Base-by-base conservation (phyloP, 768 basidiomycete genomes). In the Dioszegia aurantiaca region DNA sequence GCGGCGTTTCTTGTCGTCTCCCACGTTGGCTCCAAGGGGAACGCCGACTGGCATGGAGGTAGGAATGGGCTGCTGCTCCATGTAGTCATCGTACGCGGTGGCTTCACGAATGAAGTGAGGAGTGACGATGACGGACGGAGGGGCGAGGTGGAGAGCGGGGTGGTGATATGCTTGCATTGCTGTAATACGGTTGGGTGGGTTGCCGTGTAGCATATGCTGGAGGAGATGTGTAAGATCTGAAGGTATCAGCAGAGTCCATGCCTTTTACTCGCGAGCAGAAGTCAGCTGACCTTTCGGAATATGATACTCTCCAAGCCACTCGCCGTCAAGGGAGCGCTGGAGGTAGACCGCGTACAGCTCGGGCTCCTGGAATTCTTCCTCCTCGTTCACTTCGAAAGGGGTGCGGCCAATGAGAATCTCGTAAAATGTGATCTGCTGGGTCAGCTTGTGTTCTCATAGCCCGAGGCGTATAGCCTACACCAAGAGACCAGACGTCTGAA, bases 331-430 rank as follows among this genome's bases (percentile, higher is more conserved):
- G 2, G 92, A 91, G 17, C 90, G 83, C 42, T 83, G 79, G 86
- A 89, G 94, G 74, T 99, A 99, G 53, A 82, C 82, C 71, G 90
- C 86, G 24, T 94, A 77, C 63, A 90, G 88, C 41, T 88, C 89
- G 67, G 87, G 85, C 14, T 85, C 87, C 8, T 81, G 78, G 63
- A 92, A 87, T 59, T 86, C 82, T 69, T 93, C 89, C 62, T 87
- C 73, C 74, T 92, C 88, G 53, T 67, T 49, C 56, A 65, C 63
- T 56, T 79, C 78, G 69, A 98, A 98, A 1, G 93, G 92, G 1
- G 94, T 98, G 10, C 94, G 83, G 0, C 93, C 93, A 23, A 86
- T 80, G 30, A 97, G 82, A 60, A 99, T 88, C 76, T 99, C 94
- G 73, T 95, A 99, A 75, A 97, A 88, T 0, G 93, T 90, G 26